Percentiles rank a stretch among this genome's conserved stretches.
Conservation (phyloP, 305 asterid species). For the Fraxinus greggii region DNA sequence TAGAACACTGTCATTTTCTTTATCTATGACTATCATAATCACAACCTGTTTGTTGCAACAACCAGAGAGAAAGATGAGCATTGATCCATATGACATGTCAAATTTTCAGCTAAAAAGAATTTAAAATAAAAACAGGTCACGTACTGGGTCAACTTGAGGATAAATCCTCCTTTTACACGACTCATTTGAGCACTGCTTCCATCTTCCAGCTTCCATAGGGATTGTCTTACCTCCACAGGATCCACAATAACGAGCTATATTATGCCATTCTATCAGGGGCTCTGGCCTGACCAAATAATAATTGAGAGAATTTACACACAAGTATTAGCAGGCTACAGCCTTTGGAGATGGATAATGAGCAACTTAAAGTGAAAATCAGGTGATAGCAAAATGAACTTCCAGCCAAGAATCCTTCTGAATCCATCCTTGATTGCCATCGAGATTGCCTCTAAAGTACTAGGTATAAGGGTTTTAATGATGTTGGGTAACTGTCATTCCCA, state of each 20-base stretch:
- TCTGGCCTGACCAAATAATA: background rate
- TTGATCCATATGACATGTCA: background rate
- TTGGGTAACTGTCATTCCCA: background rate
- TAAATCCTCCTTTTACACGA: constrained; percentile 73
- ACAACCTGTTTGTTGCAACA: constrained; percentile 58
- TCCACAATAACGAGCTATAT: constrained; percentile 71
- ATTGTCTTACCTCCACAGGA: constrained; percentile 58
- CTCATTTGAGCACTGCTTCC: constrained; percentile 77
- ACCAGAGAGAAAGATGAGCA: constrained; percentile 6
- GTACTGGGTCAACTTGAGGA: constrained; percentile 95
- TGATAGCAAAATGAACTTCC: background rate
- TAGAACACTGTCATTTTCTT: constrained; percentile 75
- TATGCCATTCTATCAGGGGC: constrained; percentile 51
- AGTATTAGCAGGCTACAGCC: constrained; percentile 9
- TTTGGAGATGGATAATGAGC: background rate
- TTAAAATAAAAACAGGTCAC: constrained; percentile 22
- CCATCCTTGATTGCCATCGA: background rate
- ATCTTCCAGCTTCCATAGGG: constrained; percentile 82
- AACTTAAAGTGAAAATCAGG: background rate
- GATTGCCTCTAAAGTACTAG: background rate
- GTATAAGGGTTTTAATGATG: background rate
- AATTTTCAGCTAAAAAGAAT: background rate
- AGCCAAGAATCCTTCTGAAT: background rate
- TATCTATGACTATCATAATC: constrained; percentile 88
- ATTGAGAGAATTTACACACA: background rate